phyloP scores from a whole-genome alignment of 2,329 filamentous ascomycete genomes.

The Neopestalotiopsis clavispora region DNA sequence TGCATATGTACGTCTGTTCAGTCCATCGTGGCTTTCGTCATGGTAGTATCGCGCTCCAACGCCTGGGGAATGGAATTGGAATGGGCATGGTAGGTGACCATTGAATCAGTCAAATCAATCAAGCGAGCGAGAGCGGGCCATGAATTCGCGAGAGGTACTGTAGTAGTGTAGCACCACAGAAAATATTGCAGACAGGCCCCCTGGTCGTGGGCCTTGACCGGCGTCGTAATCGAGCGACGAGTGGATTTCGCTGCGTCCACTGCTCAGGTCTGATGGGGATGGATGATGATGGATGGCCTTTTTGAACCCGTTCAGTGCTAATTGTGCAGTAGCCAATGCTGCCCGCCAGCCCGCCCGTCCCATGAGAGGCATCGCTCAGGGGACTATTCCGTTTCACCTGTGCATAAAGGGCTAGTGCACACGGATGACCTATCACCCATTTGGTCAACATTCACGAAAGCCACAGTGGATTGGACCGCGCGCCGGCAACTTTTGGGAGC shows the following conservation, averaged over 20 bases:
- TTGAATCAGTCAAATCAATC: neutral
- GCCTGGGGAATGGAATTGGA: neutral
- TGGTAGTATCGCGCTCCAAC: neutral
- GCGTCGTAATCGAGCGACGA: constrained; percentile 3
- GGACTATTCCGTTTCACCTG: constrained; percentile 12
- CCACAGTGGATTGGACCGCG: neutral
- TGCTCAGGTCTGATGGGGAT: neutral
- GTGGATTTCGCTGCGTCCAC: constrained; percentile 9
- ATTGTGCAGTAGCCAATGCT: neutral
- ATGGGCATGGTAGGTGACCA: neutral
- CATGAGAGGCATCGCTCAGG: neutral
- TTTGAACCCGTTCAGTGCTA: neutral
- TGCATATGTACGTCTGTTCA: neutral
- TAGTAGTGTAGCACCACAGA: constrained; percentile 2
- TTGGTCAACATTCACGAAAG: neutral
- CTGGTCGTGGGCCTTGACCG: neutral
- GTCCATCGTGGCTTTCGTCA: neutral
- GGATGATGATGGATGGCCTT: neutral
- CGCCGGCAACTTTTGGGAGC: neutral
- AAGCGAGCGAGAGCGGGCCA: neutral
- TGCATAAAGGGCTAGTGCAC: constrained; percentile 2
- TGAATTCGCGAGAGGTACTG: neutral
- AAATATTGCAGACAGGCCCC: neutral
- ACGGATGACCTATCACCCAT: constrained; percentile 8
- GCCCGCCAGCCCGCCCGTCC: neutral